Base-by-base conservation (phyloP, 148 eudicot genomes). In the Heliosperma pusillum region DNA sequence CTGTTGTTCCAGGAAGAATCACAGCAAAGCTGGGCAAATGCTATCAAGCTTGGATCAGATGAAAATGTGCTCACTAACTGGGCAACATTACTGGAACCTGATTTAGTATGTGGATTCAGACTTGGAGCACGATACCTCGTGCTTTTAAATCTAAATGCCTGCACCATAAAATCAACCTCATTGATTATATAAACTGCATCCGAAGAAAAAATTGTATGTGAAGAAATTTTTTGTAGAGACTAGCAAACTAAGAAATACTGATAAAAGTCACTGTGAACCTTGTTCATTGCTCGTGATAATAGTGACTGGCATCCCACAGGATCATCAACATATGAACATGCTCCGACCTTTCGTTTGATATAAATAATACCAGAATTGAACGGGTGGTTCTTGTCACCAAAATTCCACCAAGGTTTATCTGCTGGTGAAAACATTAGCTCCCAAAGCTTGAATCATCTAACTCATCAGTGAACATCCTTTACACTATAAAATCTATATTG, bases 281-380 rank as follows among this genome's bases (percentile, higher is more conserved):
- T 95, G 87, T 95, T 92, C 92, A 90, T 92, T 71, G 97, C 90
- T 72, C 99, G 88, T 70, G 99, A 95, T 53, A 92, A 85, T 71
- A 92, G 79, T 55, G 97, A 95, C 77, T 92, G 96, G 71, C 94
- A 88, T 78, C 99, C 99, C 69, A 80, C 83, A 70, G 99, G 99
- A 83, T 95, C 99, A 83, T 95, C 99, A 60, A 90, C 97, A 80
- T 90, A 95, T 29, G 99, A 92, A 88, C 96, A 95, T 50, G 96
- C 89, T 83, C 99, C 99, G 26, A 95, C 93, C 85, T 95, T 95
- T 75, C 93, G 84, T 79, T 95, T 95, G 62, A 95, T 85, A 84
- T 92, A 92, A 27, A 95, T 80, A 50, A 89, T 82, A 73, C 99
- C 99, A 53, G 96, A 95, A 81, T 88, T 92, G 67, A 95, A 89